phyloP scores from a whole-genome alignment of 2,329 filamentous ascomycete species.

The Xylariaceae sp. region DNA sequence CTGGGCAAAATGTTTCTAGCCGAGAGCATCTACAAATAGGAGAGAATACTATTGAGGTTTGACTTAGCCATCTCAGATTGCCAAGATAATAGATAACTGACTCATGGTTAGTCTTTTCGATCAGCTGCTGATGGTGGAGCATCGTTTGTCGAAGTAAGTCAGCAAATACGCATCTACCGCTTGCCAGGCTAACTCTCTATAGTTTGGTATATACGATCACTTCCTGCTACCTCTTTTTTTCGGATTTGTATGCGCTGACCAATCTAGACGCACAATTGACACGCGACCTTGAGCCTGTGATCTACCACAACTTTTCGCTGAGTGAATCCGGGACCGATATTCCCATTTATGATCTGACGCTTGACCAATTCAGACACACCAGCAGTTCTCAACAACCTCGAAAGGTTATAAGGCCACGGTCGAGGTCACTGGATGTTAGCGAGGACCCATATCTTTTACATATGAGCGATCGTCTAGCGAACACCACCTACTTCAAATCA shows the following conservation, averaged over 20 bases:
- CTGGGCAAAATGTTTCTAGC: constrained; percentile 27
- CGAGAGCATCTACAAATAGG: constrained; percentile 34
- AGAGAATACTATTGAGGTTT: constrained; percentile 33
- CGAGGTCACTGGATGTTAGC: constrained; percentile 19
- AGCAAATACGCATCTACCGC: no score
- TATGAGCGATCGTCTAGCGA: constrained; percentile 32
- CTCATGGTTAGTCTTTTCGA: constrained; percentile 28
- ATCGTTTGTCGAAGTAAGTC: constrained; percentile 33
- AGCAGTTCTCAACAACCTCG: constrained; percentile 24
- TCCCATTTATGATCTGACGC: constrained; percentile 36
- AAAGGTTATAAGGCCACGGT: constrained; percentile 16
- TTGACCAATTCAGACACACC: constrained; percentile 35
- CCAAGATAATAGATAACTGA: not conserved
- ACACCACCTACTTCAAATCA: constrained; percentile 36
- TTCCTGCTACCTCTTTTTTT: not conserved
- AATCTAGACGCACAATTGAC: constrained; percentile 38
- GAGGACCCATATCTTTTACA: constrained; percentile 19
- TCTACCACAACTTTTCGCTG: constrained; percentile 40
- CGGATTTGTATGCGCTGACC: not conserved
- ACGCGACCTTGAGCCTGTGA: constrained; percentile 36
- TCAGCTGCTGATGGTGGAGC: constrained; percentile 33
- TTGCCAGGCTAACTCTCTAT: no score
- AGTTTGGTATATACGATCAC: not conserved
- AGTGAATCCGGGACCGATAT: constrained; percentile 40
- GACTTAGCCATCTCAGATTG: not conserved